Evolutionary conservation across 306 rosid species (phyloP).

Genomic region (Medicago truncatula): MtrunA17r5.0-ANR NC_053044.1:49202501-49203000

Average conservation of each 20-base stretch:
- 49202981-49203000: neutral
- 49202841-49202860: neutral
- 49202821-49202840: neutral
- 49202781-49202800: neutral
- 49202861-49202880: neutral
- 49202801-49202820: neutral
- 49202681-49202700: neutral
- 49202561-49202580: neutral
- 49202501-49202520: constrained; percentile 1
- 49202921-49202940: neutral
- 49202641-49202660: neutral
- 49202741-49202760: too few relatives aligned
- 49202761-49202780: constrained; percentile 6
- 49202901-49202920: neutral
- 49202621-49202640: neutral
- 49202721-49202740: neutral
- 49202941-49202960: neutral
- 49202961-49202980: neutral
- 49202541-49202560: neutral
- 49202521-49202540: neutral
- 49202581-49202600: neutral
- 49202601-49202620: neutral
- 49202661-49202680: neutral
- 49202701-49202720: neutral
- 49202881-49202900: neutral